Conservation (phyloP, 805 yeast genomes). For the Kodamaea sagamina region DNA sequence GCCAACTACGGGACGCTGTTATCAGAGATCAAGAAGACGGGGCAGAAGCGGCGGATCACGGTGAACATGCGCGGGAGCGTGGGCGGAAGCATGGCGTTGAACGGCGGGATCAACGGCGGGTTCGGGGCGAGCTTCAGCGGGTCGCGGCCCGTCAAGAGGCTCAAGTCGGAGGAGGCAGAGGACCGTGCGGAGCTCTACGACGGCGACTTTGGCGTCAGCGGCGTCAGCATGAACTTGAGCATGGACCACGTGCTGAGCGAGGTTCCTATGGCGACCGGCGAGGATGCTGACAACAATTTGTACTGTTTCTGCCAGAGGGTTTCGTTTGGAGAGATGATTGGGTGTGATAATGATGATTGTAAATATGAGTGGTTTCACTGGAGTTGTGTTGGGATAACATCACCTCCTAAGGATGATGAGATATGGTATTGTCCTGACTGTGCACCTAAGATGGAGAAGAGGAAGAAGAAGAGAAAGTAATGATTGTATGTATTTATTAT, state of each 20-base stretch:
- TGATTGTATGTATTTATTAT: no score
- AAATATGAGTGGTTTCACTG: constrained; percentile 95
- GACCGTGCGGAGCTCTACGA: constrained; percentile 13
- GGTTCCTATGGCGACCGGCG: constrained; percentile 25
- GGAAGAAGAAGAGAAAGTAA: constrained; percentile 44
- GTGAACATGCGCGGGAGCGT: constrained; percentile 12
- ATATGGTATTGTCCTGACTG: constrained; percentile 93
- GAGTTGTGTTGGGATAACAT: constrained; percentile 85
- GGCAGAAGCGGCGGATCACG: constrained; percentile 30
- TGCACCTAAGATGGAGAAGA: constrained; percentile 48
- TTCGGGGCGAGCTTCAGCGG: not conserved
- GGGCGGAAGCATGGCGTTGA: constrained; percentile 1
- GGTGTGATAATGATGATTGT: constrained; percentile 90
- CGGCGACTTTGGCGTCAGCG: constrained; percentile 14
- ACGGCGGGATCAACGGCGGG: constrained; percentile 8
- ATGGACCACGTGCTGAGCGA: constrained; percentile 38
- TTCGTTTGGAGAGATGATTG: constrained; percentile 95
- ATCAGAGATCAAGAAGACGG: constrained; percentile 13
- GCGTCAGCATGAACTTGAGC: constrained; percentile 12
- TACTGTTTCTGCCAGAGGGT: constrained; percentile 94
- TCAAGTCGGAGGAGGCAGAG: constrained; percentile 18
- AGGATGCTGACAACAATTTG: constrained; percentile 42
- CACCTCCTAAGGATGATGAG: constrained; percentile 82
- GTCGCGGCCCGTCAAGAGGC: constrained; percentile 13
- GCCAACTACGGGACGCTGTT: constrained; percentile 11